Percentiles rank a stretch among this genome's conserved stretches.
These are phyloP conservation scores for Jacaranda mimosifolia DNA, from an alignment of 257 asterid species.

Conservation along the genomic window DNA sequence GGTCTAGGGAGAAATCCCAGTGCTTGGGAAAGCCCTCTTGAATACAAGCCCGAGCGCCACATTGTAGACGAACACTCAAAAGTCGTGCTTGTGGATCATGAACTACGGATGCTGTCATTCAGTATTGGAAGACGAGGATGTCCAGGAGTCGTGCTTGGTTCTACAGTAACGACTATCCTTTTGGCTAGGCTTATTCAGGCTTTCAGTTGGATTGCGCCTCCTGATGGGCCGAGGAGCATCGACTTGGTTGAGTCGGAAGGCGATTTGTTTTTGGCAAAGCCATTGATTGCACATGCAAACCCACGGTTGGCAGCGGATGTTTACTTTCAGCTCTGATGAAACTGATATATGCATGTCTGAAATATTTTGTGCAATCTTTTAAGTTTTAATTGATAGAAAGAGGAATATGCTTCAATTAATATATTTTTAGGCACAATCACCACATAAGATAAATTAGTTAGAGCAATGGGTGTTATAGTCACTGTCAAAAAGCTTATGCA, in stretches of 20 bases:
- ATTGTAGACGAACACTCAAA: neutral
- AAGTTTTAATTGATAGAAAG: too few species aligned
- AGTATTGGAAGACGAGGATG: constrained; percentile 52
- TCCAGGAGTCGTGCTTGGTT: constrained; percentile 31
- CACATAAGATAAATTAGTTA: too few species aligned
- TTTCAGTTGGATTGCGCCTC: constrained; percentile 6
- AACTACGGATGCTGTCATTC: constrained; percentile 37
- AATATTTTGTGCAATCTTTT: too few species aligned
- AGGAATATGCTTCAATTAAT: too few species aligned
- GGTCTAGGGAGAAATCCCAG: constrained; percentile 52
- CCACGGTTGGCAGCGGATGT: constrained; percentile 27
- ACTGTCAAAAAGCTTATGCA: too few species aligned
- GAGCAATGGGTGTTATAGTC: too few species aligned
- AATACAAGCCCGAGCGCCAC: constrained; percentile 44
- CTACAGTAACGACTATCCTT: constrained; percentile 31
- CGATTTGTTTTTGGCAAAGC: neutral
- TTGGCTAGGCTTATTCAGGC: constrained; percentile 42
- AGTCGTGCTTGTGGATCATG: constrained; percentile 25
- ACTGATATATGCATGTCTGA: too few species aligned
- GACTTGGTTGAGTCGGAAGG: constrained; percentile 16
- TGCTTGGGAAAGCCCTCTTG: constrained; percentile 41
- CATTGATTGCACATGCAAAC: constrained; percentile 26
- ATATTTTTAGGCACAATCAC: too few species aligned
- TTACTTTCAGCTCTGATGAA: neutral
- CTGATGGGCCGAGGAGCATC: neutral